Evolutionary conservation across 2,329 filamentous ascomycete genomes (phyloP).

Genomic region (Penicillium sumatraense): DNA sequence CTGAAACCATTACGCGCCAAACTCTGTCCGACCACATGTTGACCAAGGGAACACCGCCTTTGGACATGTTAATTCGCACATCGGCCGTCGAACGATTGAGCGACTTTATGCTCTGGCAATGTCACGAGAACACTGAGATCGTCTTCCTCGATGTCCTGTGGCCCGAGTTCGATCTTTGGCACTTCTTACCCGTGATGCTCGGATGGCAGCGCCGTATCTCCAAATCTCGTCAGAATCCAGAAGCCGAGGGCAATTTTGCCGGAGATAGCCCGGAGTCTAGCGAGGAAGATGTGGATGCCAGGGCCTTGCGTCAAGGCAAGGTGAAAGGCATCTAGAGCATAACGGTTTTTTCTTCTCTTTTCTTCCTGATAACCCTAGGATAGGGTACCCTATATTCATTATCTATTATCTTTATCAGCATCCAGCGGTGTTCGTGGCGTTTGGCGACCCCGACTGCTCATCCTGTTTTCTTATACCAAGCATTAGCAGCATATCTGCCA

Average conservation of each 20-base stretch:
- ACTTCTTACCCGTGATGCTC: conserved; percentile 87
- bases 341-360: conserved; percentile 7
- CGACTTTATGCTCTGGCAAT: conserved; percentile 99
- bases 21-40: conserved; percentile 87
- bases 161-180: conserved; percentile 94
- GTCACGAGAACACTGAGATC: conserved; percentile 87
- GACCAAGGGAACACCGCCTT: conserved; percentile 80
- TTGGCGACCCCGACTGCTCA: conserved; percentile 15
- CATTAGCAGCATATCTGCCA: conserved; percentile 18
- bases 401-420: conserved; percentile 20
- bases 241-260: conserved; percentile 61
- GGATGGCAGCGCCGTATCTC: conserved; percentile 80
- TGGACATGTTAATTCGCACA: conserved; percentile 89
- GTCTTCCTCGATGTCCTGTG: conserved; percentile 91
- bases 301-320: conserved; percentile 28
- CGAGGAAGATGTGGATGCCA: conserved; percentile 30
- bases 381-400: conserved; percentile 6
- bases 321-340: conserved; percentile 35
- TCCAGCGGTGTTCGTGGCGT: conserved; percentile 27
- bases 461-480: conserved; percentile 18
- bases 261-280: conserved; percentile 48
- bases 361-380: conserved; percentile 5
- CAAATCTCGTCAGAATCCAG: conserved; percentile 64
- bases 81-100: conserved; percentile 91
- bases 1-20: conserved; percentile 82